Percentiles rank a stretch among this genome's conserved stretches.
phyloP scores from a whole-genome alignment of 495 filamentous ascomycete species.

The Aspergillus campestris region DNA sequence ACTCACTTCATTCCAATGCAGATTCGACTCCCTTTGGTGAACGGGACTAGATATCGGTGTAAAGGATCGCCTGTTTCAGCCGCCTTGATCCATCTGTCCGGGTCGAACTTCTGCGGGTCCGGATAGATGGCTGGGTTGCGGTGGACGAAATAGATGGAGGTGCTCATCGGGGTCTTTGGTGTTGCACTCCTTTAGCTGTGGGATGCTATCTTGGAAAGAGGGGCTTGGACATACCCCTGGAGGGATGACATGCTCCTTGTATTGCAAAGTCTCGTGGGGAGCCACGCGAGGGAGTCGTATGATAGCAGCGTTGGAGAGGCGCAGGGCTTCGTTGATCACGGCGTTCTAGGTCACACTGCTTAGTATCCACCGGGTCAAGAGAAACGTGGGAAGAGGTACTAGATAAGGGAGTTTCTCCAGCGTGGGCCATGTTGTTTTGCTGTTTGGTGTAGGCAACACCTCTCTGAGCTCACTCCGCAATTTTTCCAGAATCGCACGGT shows the following conservation, averaged over 20 bases:
- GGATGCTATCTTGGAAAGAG: constrained; percentile 8
- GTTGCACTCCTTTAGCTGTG: constrained; percentile 9
- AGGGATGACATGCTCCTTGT: constrained; percentile 18
- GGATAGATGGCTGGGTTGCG: constrained; percentile 32
- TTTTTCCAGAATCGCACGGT: constrained; percentile 6
- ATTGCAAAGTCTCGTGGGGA: constrained; percentile 25
- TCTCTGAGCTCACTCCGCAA: constrained; percentile 21
- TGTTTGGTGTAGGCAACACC: constrained; percentile 17
- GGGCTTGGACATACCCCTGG: constrained; percentile 8
- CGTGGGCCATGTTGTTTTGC: constrained; percentile 22
- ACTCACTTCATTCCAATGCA: constrained; percentile 32
- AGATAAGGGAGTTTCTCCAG: constrained; percentile 48
- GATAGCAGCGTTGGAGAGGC: constrained; percentile 25
- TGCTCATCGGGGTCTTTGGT: constrained; percentile 28
- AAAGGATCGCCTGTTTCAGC: constrained; percentile 8
- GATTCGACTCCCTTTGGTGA: constrained; percentile 25
- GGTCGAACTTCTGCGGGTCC: constrained; percentile 27
- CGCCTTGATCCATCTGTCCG: constrained; percentile 35
- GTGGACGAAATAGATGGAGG: constrained; percentile 32
- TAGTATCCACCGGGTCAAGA: background rate
- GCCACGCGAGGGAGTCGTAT: constrained; percentile 26
- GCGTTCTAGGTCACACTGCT: constrained; percentile 13
- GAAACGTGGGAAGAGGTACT: constrained; percentile 2
- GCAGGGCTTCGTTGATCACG: constrained; percentile 31
- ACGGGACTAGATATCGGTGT: constrained; percentile 22